Evolutionary conservation across 192 early-diverging fungal species (phyloP), one percentile per base, ranked within the genome.

Genomic region (Dissophora ornata): DNA sequence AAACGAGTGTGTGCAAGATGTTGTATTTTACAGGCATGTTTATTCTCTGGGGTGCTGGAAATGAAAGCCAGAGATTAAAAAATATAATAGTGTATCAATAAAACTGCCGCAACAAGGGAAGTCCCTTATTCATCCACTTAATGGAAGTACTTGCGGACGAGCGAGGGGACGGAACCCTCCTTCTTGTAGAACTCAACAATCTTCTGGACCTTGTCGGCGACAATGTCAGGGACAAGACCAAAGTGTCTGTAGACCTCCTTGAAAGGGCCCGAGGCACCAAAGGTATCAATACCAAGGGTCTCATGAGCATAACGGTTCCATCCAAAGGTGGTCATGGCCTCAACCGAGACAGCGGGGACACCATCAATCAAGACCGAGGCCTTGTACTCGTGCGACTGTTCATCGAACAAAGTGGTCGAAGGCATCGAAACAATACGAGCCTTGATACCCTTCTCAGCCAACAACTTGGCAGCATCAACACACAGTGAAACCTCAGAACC

Each of bases 381-480:
- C 62, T 86, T 84, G 87, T 99, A 99, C 36, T 87, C 90, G 44
- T 82, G 64, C 11, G 87, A 64, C 84, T 99, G 96, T 61, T 91
- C 91, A 49, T 92, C 91, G 60, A 98, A 99, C 69, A 97, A 84
- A 64, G 96, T 93, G 77, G 90, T 87, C 55, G 90, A 98, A 29
- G 97, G 97, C 89, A 98, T 91, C 33, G 97, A 99, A 15, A 99
- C 96, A 66, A 99, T 87, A 64, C 93, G 92, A 52, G 91, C 86
- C 36, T 79, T 81, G 66, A 90, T 80, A 1, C 81, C 82, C 71
- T 90, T 58, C 28, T 81, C 69, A 30, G 82, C 84, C 29, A 98
- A 83, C 61, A 85, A 75, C 81, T 92, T 91, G 56, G 96, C 96
- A n/a, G 96, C 84, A 49, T 96, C 93, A 33, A 98, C 92, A 42